Conservation (phyloP, 169 alveolate species). For the Cytauxzoon felis region DNA sequence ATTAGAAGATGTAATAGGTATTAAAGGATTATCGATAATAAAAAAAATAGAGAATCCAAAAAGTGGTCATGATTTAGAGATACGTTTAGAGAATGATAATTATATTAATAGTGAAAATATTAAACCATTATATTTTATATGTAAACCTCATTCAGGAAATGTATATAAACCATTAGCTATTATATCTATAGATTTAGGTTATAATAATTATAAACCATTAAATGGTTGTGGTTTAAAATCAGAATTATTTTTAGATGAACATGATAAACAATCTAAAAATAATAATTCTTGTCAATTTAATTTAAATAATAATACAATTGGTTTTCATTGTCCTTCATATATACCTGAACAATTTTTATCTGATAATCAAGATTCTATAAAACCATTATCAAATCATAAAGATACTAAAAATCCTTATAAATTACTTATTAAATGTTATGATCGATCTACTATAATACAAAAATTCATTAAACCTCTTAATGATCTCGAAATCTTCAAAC, state of each 20-base stretch:
- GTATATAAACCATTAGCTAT: constrained; percentile 1
- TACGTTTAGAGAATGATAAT: constrained; percentile 1
- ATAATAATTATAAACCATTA: neutral
- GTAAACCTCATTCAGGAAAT: constrained; percentile 2
- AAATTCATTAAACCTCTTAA: neutral
- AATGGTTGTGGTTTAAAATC: constrained; percentile 50
- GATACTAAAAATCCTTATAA: constrained; percentile 29
- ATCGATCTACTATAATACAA: constrained; percentile 14
- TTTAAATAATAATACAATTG: neutral
- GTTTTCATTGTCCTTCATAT: constrained; percentile 43
- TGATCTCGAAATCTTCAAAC: neutral
- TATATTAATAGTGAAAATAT: constrained; percentile 6
- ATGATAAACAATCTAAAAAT: neutral
- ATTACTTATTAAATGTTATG: constrained; percentile 20
- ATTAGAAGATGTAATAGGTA: constrained; percentile 35
- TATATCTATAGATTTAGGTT: constrained; percentile 29
- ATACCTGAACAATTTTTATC: constrained; percentile 40
- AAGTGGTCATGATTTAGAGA: constrained; percentile 24
- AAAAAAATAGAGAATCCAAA: constrained; percentile 43
- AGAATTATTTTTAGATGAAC: constrained; percentile 15
- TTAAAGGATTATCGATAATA: constrained; percentile 30
- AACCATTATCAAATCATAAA: neutral
- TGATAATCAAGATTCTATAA: constrained; percentile 33
- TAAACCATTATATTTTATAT: constrained; percentile 33
- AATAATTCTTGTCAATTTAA: constrained; percentile 2